phyloP scores from a whole-genome alignment of 148 eudicot species.

The Heliamphora exappendiculata region DNA sequence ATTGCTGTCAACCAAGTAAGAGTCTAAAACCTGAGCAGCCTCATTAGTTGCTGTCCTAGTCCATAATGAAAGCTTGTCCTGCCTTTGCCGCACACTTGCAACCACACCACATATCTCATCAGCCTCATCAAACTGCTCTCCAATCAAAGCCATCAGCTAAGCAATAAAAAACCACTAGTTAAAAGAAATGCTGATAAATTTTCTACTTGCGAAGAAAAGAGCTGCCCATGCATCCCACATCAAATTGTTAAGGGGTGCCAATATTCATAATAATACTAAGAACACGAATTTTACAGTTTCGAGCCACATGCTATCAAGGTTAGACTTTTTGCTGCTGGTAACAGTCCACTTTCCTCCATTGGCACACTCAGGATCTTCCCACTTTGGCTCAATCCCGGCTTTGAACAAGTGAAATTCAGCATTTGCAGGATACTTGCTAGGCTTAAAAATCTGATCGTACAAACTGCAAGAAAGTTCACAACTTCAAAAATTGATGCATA shows the following conservation, averaged over 20 bases:
- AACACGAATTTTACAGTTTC: conserved; percentile 58
- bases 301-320: conserved; percentile 83
- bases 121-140: conserved; percentile 89
- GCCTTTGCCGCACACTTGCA: conserved; percentile 80
- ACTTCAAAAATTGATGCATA: conserved; percentile 2
- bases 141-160: conserved; percentile 88
- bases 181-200: not conserved
- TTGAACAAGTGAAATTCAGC: conserved; percentile 93
- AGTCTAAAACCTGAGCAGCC: conserved; percentile 70
- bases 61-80: conserved; percentile 85
- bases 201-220: not conserved
- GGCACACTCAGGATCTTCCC: conserved; percentile 99
- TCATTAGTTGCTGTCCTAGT: conserved; percentile 83
- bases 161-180: conserved; percentile 12
- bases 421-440: conserved; percentile 63
- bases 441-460: conserved; percentile 79
- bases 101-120: conserved; percentile 97
- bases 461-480: conserved; percentile 56
- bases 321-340: conserved; percentile 45
- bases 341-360: conserved; percentile 96
- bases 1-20: conserved; percentile 1
- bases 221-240: not conserved
- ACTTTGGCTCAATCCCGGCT: conserved; percentile 89
- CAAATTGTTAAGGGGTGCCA: not conserved
- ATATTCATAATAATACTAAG: not conserved